Percentiles rank a stretch among this genome's conserved stretches.
These are phyloP conservation scores for Melastoma malabathricum DNA, from an alignment of 345 rosid genomes.

Conservation along the genomic window DNA sequence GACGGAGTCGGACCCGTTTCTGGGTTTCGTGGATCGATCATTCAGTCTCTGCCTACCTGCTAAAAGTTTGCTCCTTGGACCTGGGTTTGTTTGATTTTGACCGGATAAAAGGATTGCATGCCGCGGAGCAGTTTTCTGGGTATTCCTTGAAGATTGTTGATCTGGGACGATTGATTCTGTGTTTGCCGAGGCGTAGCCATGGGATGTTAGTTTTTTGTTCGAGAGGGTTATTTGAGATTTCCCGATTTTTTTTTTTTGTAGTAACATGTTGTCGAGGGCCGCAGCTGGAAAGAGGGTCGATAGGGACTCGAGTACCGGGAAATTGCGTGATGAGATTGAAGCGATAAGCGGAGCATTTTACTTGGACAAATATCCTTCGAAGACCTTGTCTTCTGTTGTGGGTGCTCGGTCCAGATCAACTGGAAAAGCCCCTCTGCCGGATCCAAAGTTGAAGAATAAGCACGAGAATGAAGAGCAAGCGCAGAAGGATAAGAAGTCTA, in stretches of 20 bases:
- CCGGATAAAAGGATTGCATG: no score
- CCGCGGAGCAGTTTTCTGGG: no score
- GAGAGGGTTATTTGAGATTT: background rate
- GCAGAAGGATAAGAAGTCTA: slow-evolving; percentile 64
- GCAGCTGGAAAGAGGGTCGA: slow-evolving; percentile 40
- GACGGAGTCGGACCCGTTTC: no score
- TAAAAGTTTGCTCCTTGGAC: no score
- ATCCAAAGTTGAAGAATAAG: slow-evolving; percentile 25
- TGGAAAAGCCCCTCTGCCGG: slow-evolving; percentile 26
- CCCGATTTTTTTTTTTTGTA: slow-evolving; percentile 1
- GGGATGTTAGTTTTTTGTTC: slow-evolving; percentile 3
- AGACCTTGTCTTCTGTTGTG: slow-evolving; percentile 18
- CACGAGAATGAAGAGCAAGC: slow-evolving; percentile 23
- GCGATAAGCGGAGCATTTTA: slow-evolving; percentile 65
- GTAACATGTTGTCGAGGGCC: slow-evolving; percentile 38
- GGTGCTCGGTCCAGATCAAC: slow-evolving; percentile 25
- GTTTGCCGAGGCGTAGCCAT: background rate
- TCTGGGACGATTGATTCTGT: background rate
- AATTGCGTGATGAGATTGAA: slow-evolving; percentile 61
- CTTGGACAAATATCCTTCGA: slow-evolving; percentile 29
- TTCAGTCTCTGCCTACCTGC: no score
- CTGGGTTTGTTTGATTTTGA: no score
- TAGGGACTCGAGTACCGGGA: slow-evolving; percentile 38
- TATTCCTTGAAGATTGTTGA: no score
- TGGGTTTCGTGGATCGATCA: no score